phyloP scores from a whole-genome alignment of 345 rosid species.

The Pugionium dolabratum region DNA sequence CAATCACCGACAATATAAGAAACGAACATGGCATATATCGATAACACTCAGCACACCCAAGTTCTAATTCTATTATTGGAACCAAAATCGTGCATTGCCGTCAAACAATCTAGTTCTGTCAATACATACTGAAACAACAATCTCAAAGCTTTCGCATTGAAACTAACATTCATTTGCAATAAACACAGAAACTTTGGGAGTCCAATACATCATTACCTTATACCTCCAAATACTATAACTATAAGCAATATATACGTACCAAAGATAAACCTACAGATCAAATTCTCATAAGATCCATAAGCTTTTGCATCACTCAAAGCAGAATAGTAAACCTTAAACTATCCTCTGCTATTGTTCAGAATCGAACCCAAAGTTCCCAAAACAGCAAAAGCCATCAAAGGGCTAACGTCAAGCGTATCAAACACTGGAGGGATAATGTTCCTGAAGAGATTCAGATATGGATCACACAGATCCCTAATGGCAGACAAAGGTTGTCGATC shows the following conservation, averaged over 20 bases:
- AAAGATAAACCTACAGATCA: background rate
- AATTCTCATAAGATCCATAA: background rate
- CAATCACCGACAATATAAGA: no score
- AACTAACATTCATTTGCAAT: no score
- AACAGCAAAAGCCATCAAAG: constrained; percentile 74
- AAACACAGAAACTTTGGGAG: background rate
- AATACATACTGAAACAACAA: background rate
- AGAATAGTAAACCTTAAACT: background rate
- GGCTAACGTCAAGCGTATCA: constrained; percentile 79
- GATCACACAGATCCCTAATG: constrained; percentile 81
- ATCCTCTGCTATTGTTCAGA: constrained; percentile 50
- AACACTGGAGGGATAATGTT: constrained; percentile 81
- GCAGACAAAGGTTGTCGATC: constrained; percentile 84
- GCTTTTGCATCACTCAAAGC: no score
- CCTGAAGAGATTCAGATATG: constrained; percentile 81
- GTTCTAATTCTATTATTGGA: background rate
- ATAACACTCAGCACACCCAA: background rate
- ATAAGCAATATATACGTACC: background rate
- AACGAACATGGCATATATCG: background rate
- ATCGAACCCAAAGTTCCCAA: constrained; percentile 68
- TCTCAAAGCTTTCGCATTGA: background rate
- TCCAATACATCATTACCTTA: background rate
- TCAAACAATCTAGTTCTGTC: constrained; percentile 2
- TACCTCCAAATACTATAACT: background rate
- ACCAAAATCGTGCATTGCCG: background rate